phyloP scores from a whole-genome alignment of 768 basidiomycete species.

The Boletus rubescentipes region DNA sequence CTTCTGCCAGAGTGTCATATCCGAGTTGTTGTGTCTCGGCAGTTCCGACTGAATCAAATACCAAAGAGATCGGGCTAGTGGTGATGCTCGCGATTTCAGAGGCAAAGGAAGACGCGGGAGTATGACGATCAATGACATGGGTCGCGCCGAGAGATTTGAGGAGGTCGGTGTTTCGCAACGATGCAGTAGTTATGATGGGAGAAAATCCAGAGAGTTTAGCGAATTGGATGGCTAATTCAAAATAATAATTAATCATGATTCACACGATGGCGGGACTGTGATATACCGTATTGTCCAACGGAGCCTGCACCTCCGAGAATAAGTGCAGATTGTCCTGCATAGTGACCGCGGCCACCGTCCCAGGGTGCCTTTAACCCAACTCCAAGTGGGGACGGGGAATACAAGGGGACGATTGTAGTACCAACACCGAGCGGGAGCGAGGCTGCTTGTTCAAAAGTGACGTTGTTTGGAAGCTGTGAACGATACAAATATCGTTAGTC shows the following conservation, averaged over 20 bases:
- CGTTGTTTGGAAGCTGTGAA: constrained; percentile 35
- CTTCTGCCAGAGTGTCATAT: constrained; percentile 31
- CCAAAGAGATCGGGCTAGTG: constrained; percentile 8
- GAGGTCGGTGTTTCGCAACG: constrained; percentile 31
- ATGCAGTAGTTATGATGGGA: constrained; percentile 42
- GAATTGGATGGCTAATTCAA: constrained; percentile 33
- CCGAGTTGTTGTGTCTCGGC: constrained; percentile 35
- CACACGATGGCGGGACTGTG: not conserved
- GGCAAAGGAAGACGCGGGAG: constrained; percentile 10
- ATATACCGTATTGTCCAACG: constrained; percentile 39
- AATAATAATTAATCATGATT: not conserved
- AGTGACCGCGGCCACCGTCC: constrained; percentile 30
- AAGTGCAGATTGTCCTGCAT: constrained; percentile 32
- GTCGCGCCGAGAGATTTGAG: constrained; percentile 39
- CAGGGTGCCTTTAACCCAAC: constrained; percentile 36
- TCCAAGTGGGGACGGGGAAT: constrained; percentile 26
- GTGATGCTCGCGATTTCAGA: constrained; percentile 19
- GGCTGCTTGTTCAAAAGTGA: constrained; percentile 39
- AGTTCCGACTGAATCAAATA: constrained; percentile 29
- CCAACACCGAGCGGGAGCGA: constrained; percentile 35
- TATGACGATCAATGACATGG: constrained; percentile 34
- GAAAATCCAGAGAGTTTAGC: constrained; percentile 36
- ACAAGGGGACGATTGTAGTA: constrained; percentile 36
- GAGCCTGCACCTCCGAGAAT: constrained; percentile 39
- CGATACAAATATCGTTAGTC: constrained; percentile 13